These are phyloP conservation scores for Kuraishia piskuri DNA, from an alignment of 805 yeast species.

Conservation along the genomic window DNA sequence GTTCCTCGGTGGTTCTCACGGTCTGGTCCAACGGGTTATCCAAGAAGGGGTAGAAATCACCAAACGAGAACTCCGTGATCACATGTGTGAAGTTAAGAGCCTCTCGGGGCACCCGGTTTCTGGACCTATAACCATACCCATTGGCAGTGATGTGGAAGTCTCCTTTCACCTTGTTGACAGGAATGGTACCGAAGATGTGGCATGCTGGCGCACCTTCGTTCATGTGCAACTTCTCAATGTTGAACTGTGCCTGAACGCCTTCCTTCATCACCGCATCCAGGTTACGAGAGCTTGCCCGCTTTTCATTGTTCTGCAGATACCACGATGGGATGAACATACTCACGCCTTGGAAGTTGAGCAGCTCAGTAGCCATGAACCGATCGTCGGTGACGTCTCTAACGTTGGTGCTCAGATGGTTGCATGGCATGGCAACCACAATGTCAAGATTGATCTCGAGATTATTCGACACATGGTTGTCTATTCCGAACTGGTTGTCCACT, in stretches of 20 bases:
- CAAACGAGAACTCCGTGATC: slow-evolving; percentile 82
- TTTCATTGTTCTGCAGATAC: slow-evolving; percentile 36
- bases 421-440: slow-evolving; percentile 75
- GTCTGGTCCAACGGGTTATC: slow-evolving; percentile 84
- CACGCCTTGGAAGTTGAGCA: slow-evolving; percentile 62
- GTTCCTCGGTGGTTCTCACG: slow-evolving; percentile 43
- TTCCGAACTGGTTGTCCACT: slow-evolving; percentile 68
- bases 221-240: slow-evolving; percentile 29
- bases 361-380: slow-evolving; percentile 67
- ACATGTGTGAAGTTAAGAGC: slow-evolving; percentile 74
- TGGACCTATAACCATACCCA: slow-evolving; percentile 55
- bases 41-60: slow-evolving; percentile 79
- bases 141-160: slow-evolving; percentile 77
- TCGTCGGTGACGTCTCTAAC: slow-evolving; percentile 76
- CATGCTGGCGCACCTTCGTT: slow-evolving; percentile 70
- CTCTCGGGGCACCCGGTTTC: slow-evolving; percentile 37
- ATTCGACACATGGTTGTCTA: slow-evolving; percentile 51
- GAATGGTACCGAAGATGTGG: slow-evolving; percentile 72
- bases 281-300: slow-evolving; percentile 45
- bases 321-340: slow-evolving; percentile 43
- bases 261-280: slow-evolving; percentile 59
- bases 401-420: slow-evolving; percentile 65
- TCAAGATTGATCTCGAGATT: slow-evolving; percentile 69
- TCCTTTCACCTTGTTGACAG: slow-evolving; percentile 81
- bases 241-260: slow-evolving; percentile 58